Conservation (phyloP, 352 stramenopile species). For the Phytophthora rubi region DNA sequence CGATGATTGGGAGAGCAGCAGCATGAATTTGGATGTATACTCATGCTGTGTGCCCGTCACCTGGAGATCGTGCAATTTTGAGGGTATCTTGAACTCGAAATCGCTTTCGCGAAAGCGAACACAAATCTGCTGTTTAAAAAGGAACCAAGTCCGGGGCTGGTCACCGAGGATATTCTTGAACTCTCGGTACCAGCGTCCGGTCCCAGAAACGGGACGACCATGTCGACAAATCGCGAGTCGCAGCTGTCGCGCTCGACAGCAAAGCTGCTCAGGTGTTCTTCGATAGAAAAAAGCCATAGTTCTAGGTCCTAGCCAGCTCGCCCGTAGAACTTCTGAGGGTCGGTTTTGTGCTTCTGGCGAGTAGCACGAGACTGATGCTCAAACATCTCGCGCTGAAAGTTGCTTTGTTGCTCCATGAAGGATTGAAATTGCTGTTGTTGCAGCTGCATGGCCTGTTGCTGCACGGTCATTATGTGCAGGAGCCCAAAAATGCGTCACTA, state of each 20-base stretch:
- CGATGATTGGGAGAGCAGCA: constrained; percentile 3
- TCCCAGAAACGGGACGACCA: neutral
- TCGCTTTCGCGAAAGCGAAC: neutral
- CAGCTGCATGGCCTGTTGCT: constrained; percentile 8
- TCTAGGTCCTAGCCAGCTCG: neutral
- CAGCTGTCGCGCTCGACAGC: constrained; percentile 4
- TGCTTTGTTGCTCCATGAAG: constrained; percentile 17
- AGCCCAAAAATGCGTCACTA: neutral
- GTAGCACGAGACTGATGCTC: constrained; percentile 8
- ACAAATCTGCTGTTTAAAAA: neutral
- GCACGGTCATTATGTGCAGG: constrained; percentile 3
- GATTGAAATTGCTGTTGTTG: constrained; percentile 18
- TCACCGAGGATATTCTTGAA: constrained; percentile 2
- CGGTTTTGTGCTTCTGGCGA: neutral
- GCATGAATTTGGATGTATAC: neutral
- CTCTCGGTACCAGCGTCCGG: neutral
- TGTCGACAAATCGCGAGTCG: constrained; percentile 1
- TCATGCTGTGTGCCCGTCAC: neutral
- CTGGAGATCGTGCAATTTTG: neutral
- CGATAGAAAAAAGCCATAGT: neutral
- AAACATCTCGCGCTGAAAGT: constrained; percentile 21
- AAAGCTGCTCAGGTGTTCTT: constrained; percentile 2
- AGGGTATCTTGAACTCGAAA: constrained; percentile 1
- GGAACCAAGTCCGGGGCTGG: neutral
- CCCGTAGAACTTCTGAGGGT: neutral